phyloP scores from a whole-genome alignment of 306 rosid species.

The Sechiopsis laciniata region DNA sequence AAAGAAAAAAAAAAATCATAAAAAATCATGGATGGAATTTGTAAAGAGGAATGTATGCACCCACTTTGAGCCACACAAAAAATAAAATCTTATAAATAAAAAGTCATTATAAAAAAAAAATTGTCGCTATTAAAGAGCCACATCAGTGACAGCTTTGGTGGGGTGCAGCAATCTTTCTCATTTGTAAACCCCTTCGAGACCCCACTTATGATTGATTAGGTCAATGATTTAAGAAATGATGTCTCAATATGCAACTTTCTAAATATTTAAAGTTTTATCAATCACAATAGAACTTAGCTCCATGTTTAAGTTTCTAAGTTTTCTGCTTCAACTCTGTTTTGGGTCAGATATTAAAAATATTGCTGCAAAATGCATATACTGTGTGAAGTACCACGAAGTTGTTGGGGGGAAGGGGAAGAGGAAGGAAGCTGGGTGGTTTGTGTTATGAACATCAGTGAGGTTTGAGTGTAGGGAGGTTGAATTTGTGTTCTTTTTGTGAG shows the following conservation, averaged over 20 bases:
- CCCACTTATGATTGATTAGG: constrained; percentile 15
- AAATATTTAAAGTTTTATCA: not conserved
- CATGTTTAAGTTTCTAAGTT: not conserved
- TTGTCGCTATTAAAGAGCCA: no score
- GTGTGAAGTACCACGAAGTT: not conserved
- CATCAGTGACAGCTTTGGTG: no score
- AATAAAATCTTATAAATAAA: no score
- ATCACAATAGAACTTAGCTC: not conserved
- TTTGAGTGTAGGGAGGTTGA: not conserved
- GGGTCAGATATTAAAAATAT: not conserved
- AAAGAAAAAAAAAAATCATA: no score
- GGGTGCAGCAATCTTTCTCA: no score
- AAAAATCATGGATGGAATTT: no score
- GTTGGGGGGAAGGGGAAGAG: not conserved
- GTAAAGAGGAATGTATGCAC: no score
- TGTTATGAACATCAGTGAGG: no score
- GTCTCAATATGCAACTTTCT: not conserved
- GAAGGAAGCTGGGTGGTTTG: not conserved
- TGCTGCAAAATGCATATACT: not conserved
- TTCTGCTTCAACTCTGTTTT: not conserved
- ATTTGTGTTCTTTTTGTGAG: not conserved
- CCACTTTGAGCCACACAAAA: no score
- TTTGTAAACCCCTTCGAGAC: not conserved
- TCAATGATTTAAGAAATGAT: not conserved
- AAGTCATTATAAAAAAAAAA: no score